Percentiles rank a stretch among this genome's conserved stretches.
phyloP scores from a whole-genome alignment of 1,139 yeast genomes.

The Debaryomycetaceae sp. region DNA sequence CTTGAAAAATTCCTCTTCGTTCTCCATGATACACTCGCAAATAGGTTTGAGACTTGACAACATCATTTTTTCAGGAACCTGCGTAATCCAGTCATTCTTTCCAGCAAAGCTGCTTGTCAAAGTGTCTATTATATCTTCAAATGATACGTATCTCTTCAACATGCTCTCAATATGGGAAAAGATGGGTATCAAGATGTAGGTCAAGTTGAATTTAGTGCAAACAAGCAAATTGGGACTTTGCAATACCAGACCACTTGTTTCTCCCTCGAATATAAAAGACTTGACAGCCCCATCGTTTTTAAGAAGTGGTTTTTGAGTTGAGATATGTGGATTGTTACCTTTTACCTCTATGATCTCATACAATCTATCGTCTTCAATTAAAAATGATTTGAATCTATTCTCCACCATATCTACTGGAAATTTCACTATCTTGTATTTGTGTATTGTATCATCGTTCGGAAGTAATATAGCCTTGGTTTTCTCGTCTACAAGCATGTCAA shows the following conservation, averaged over 20 bases:
- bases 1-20: constrained; percentile 47
- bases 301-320: constrained; percentile 13
- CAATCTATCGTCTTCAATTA: constrained; percentile 15
- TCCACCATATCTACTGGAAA: constrained; percentile 22
- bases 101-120: constrained; percentile 20
- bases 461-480: constrained; percentile 17
- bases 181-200: constrained; percentile 38
- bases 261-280: constrained; percentile 34
- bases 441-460: constrained; percentile 12
- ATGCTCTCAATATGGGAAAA: constrained; percentile 28
- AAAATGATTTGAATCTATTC: constrained; percentile 15
- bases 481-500: constrained; percentile 4
- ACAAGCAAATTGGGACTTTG: constrained; percentile 38
- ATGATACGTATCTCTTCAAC: constrained; percentile 34
- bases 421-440: constrained; percentile 15
- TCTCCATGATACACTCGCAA: constrained; percentile 46
- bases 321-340: constrained; percentile 20
- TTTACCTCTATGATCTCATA: constrained; percentile 34
- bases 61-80: constrained; percentile 22
- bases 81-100: constrained; percentile 20
- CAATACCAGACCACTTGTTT: constrained; percentile 22
- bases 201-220: constrained; percentile 40
- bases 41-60: constrained; percentile 24
- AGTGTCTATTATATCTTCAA: constrained; percentile 49
- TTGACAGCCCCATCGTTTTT: constrained; percentile 29